A percentile compares a stretch with the other conserved stretches of the same genome.
Evolutionary conservation across 106 monocot genomes (phyloP).

Genomic region (Dactylorhiza incarnata): DNA sequence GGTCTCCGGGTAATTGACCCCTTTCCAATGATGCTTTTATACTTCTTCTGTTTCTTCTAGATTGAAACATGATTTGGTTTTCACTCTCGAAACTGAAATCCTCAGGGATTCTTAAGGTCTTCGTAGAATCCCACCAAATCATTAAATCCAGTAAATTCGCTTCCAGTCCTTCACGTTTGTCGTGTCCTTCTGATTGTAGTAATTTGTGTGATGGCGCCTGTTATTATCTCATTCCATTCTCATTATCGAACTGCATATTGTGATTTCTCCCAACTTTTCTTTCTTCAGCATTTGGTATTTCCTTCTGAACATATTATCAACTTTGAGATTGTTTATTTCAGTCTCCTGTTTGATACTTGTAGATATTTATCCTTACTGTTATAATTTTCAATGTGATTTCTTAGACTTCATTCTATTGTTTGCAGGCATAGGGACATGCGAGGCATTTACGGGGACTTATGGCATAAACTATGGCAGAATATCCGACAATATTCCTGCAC

Average conservation of each 20-base stretch:
- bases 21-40: background rate
- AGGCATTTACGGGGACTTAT: slow-evolving; percentile 74
- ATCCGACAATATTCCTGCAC: slow-evolving; percentile 72
- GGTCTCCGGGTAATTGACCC: background rate
- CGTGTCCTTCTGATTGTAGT: background rate
- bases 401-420: background rate
- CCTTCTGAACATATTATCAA: background rate
- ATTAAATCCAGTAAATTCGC: background rate
- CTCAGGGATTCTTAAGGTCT: too few relatives aligned
- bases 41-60: background rate
- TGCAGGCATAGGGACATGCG: slow-evolving; percentile 27
- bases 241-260: background rate
- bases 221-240: background rate
- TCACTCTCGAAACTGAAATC: background rate
- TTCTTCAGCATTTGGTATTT: background rate
- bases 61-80: background rate
- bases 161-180: background rate
- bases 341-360: background rate
- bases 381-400: background rate
- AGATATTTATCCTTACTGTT: background rate
- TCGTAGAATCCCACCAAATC: too few relatives aligned
- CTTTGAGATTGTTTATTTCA: background rate
- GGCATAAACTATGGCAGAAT: slow-evolving; percentile 87
- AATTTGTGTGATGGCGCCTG: background rate
- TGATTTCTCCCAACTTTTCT: background rate